Conservation (phyloP, 1,284 basidiomycete species). For the Rhodotorula mucilaginosa region DNA sequence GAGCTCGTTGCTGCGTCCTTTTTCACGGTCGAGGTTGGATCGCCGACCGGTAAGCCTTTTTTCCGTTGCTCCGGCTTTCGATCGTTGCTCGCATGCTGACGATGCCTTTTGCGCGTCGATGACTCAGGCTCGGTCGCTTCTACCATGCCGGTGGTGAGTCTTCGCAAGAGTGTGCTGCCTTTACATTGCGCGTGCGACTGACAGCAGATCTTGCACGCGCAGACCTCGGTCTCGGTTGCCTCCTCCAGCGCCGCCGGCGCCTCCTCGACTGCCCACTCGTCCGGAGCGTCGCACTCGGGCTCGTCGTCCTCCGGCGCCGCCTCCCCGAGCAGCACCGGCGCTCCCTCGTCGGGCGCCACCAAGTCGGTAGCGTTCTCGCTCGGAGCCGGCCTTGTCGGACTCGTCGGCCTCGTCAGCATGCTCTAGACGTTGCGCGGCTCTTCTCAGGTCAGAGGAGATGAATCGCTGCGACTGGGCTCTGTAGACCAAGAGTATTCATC, state of each 20-base stretch:
- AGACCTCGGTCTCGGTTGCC: slow-evolving; percentile 40
- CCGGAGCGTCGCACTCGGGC: slow-evolving; percentile 31
- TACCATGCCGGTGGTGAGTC: slow-evolving; percentile 25
- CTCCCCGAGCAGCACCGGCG: neutral
- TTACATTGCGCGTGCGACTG: no score
- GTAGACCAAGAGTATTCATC: no score
- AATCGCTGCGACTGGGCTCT: no score
- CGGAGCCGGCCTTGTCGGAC: slow-evolving; percentile 18
- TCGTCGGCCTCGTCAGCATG: slow-evolving; percentile 8
- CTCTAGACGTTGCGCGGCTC: slow-evolving; percentile 5
- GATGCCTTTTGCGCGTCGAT: no score
- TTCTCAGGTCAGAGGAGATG: no score
- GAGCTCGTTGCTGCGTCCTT: slow-evolving; percentile 58
- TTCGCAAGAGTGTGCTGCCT: neutral
- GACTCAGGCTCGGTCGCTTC: slow-evolving; percentile 27
- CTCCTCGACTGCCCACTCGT: slow-evolving; percentile 35
- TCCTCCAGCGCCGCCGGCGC: slow-evolving; percentile 31
- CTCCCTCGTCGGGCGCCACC: neutral
- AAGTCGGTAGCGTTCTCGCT: slow-evolving; percentile 11
- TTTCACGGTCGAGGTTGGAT: slow-evolving; percentile 58
- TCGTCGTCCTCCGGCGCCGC: slow-evolving; percentile 30
- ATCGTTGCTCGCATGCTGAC: neutral
- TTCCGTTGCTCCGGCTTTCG: neutral
- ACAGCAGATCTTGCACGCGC: slow-evolving; percentile 13
- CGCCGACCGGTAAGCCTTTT: slow-evolving; percentile 21